Evolutionary conservation across 164 flowering plant genomes (phyloP), one percentile per base, ranked within the genome.

Genomic region (Vitis riparia): DNA sequence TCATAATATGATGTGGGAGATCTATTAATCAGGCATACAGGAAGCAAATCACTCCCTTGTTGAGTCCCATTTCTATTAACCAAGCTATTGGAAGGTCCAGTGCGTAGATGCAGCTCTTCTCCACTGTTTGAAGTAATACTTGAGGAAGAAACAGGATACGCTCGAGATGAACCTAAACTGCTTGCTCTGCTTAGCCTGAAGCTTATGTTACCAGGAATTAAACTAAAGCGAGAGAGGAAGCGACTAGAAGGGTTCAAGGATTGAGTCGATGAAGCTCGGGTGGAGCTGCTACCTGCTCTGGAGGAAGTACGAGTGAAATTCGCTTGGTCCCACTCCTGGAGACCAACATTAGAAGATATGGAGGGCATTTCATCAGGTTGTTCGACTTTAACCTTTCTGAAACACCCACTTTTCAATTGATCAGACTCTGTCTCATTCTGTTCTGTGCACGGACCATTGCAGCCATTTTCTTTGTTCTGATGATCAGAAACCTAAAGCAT

Each of bases 111-210:
- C 71, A 69, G 59, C 53, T 72, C 84, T 53, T 83, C 88, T 70
- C 81, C 90, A 63, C 73, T 17, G 62, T 77, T 83, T 30, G 86
- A 73, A 63, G 81, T 37, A 55, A 78, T 73, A 76, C 82, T 80
- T 67, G 82, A 68, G 10, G 91, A 77, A 74, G 91, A 79, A 30
- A 80, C 68, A 68, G 85, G 82, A 79, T 73, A 78, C 52, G 86
- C 75, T 74, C 89, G 82, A 6, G 91, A 78, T 23, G 97, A 89
- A 47, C 92, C 88, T 64, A 86, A 78, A 76, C 97, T 90, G 61
- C 78, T 73, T 47, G 91, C 87, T 81, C 93, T 86, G 71, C 81
- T 80, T 49, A 92, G 73, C 79, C 94, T 85, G 76, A 84, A 88
- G 83, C 92, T 88, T 27, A 86, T 66, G 79, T 83, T 89, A 29